Percentiles rank a stretch among this genome's conserved stretches.
These are phyloP conservation scores for Glycyrrhiza uralensis DNA, from an alignment of 306 rosid genomes.

Conservation along the genomic window DNA sequence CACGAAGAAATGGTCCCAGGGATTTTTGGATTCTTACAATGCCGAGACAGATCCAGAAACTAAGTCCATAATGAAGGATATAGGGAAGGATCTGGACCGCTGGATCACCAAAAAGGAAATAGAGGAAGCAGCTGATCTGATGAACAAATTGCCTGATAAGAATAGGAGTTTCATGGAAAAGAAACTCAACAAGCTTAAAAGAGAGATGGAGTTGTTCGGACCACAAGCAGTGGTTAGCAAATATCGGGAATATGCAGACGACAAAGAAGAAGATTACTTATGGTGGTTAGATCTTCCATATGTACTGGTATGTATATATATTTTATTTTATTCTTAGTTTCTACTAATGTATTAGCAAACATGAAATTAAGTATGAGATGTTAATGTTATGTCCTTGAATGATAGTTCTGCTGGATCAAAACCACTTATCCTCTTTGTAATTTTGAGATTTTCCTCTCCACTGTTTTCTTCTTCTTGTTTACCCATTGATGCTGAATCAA, in stretches of 20 bases:
- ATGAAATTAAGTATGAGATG: conserved; percentile 4
- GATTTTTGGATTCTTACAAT: conserved; percentile 80
- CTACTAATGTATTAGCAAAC: conserved; percentile 2
- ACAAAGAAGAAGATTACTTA: conserved; percentile 78
- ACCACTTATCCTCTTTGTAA: conserved; percentile 2
- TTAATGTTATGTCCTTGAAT: neutral
- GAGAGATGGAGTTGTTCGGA: conserved; percentile 95
- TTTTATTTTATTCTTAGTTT: conserved; percentile 1
- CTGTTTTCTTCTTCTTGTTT: neutral
- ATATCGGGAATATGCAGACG: conserved; percentile 79
- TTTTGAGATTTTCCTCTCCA: neutral
- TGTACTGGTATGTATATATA: conserved; percentile 55
- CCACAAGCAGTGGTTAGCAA: conserved; percentile 96
- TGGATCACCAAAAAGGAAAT: conserved; percentile 93
- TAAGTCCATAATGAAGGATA: conserved; percentile 68
- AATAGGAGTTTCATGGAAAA: conserved; percentile 62
- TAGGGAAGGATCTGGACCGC: conserved; percentile 88
- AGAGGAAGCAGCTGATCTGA: conserved; percentile 79
- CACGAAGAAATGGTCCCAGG: conserved; percentile 93
- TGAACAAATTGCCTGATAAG: conserved; percentile 58
- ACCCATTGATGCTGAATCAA: neutral
- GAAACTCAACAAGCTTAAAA: conserved; percentile 78
- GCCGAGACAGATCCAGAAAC: conserved; percentile 84
- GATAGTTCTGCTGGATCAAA: conserved; percentile 13
- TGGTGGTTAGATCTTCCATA: conserved; percentile 95